Evolutionary conservation across 2,329 filamentous ascomycete species (phyloP).

Genomic region (Xylariaceae sp.): DNA sequence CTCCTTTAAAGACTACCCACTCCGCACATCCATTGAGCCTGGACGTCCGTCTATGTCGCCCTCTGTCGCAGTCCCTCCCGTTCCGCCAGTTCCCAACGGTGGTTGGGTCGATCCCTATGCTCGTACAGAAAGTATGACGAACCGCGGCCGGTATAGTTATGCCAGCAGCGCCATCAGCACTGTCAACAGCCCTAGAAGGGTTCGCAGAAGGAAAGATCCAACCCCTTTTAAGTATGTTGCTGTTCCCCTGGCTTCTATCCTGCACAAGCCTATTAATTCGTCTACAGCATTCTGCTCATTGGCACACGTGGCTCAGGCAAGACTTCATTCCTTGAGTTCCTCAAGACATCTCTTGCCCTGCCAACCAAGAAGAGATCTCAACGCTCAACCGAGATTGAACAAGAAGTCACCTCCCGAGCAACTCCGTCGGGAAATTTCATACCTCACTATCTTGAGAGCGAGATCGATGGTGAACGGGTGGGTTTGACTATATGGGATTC

Average conservation of each 20-base stretch:
- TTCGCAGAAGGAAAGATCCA: conserved; percentile 92
- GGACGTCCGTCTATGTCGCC: conserved; percentile 39
- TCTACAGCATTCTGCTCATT: conserved; percentile 75
- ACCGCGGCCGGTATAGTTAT: conserved; percentile 94
- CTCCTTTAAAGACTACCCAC: conserved; percentile 34
- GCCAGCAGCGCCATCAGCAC: conserved; percentile 87
- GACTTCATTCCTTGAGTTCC: conserved; percentile 93
- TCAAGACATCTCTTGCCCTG: conserved; percentile 78
- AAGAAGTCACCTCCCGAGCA: conserved; percentile 53
- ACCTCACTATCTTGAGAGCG: conserved; percentile 87
- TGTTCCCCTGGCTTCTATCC: neutral
- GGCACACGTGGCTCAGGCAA: conserved; percentile 87
- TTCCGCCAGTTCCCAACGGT: conserved; percentile 59
- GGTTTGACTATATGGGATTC: conserved; percentile 97
- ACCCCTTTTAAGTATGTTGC: conserved; percentile 92
- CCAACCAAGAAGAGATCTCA: conserved; percentile 72
- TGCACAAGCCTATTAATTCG: conserved; percentile 18
- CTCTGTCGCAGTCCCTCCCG: conserved; percentile 51
- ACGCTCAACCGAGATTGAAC: conserved; percentile 44
- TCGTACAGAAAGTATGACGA: conserved; percentile 89
- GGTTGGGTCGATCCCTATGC: conserved; percentile 71
- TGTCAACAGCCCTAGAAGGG: conserved; percentile 85
- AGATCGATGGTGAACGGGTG: conserved; percentile 86
- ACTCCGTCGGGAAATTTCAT: conserved; percentile 68
- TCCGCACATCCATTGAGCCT: conserved; percentile 54